A percentile compares a stretch with the other conserved stretches of the same genome.
Conservation (phyloP, 164 flowering plant genomes). For the Tetracentron sinense region DNA sequence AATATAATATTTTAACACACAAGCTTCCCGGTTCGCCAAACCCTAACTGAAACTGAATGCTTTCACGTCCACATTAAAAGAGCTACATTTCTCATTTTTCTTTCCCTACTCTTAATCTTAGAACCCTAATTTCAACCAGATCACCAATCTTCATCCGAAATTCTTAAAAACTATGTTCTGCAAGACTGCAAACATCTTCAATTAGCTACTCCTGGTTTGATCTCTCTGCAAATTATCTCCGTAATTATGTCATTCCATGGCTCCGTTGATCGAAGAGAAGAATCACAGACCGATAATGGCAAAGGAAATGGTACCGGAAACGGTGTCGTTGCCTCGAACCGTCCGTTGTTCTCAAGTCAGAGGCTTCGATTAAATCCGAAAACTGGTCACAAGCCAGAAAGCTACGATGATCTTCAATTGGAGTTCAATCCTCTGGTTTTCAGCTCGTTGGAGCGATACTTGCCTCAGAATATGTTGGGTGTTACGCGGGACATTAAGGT, state of each 20-base stretch:
- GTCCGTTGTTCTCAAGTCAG: slow-evolving; percentile 19
- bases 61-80: background rate
- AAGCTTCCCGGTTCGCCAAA: slow-evolving; percentile 6
- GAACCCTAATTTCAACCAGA: slow-evolving; percentile 12
- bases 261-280: slow-evolving; percentile 30
- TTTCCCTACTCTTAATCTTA: background rate
- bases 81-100: background rate
- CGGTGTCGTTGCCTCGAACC: slow-evolving; percentile 24
- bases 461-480: slow-evolving; percentile 54
- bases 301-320: slow-evolving; percentile 41
- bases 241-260: slow-evolving; percentile 36
- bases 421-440: slow-evolving; percentile 70
- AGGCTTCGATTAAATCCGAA: slow-evolving; percentile 61
- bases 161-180: too few relatives aligned
- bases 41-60: slow-evolving; percentile 15
- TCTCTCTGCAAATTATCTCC: slow-evolving; percentile 2
- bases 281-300: slow-evolving; percentile 20
- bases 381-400: slow-evolving; percentile 70
- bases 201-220: background rate
- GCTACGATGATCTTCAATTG: slow-evolving; percentile 69
- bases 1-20: background rate
- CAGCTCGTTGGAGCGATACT: slow-evolving; percentile 74
- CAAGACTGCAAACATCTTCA: background rate
- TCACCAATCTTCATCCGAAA: background rate
- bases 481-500: slow-evolving; percentile 53